A percentile compares a stretch with the other conserved stretches of the same genome.
phyloP scores from a whole-genome alignment of 2,329 filamentous ascomycete species.

The Colletotrichum kahawae region DNA sequence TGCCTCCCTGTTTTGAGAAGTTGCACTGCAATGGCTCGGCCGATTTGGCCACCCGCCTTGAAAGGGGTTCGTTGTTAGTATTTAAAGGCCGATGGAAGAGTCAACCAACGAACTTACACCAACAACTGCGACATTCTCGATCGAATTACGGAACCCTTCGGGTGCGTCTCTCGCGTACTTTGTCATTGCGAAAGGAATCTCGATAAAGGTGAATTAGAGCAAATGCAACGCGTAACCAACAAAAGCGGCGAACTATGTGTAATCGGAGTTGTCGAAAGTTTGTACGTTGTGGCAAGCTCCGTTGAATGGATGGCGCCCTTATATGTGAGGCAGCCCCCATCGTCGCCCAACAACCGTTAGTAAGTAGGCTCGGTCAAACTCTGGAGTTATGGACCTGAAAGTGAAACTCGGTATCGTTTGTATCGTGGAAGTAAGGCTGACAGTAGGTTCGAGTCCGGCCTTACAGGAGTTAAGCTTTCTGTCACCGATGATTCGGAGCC shows the following conservation, averaged over 20 bases:
- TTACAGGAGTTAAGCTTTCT: background rate
- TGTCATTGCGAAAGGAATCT: background rate
- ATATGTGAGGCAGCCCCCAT: background rate
- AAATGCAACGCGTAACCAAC: background rate
- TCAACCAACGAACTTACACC: constrained; percentile 41
- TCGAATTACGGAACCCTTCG: constrained; percentile 32
- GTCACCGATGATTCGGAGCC: background rate
- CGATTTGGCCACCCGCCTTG: constrained; percentile 45
- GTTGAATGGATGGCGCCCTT: background rate
- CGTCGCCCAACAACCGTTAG: background rate
- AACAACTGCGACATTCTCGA: constrained; percentile 51
- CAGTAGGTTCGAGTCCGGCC: background rate
- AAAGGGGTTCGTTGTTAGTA: constrained; percentile 1
- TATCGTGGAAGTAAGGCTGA: background rate
- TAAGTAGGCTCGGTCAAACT: background rate
- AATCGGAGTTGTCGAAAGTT: background rate
- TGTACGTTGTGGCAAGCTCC: background rate
- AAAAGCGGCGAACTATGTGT: background rate
- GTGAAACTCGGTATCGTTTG: background rate
- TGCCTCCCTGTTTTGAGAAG: constrained; percentile 56
- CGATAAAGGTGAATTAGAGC: too few relatives aligned
- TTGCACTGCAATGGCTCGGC: constrained; percentile 40
- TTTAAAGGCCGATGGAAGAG: background rate
- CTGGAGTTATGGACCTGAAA: background rate
- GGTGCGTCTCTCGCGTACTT: background rate